Evolutionary conservation across 2,329 filamentous ascomycete genomes (phyloP), one percentile per base, ranked within the genome.

Genomic region (Aspergillus sp.): DNA sequence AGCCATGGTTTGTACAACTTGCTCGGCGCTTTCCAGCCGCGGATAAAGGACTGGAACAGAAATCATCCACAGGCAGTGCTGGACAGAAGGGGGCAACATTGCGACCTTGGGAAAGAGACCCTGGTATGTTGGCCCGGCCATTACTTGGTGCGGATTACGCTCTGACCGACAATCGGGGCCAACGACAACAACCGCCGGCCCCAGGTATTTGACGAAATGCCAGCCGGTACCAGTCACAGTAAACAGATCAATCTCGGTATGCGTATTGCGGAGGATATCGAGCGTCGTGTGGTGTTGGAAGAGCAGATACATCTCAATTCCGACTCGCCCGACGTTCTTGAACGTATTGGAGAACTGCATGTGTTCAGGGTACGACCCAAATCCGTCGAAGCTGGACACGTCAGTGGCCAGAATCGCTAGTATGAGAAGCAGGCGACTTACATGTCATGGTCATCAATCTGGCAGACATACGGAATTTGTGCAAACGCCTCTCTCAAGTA

Each of bases 271-370:
- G 36, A 98, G 75, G 26, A 96, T 83, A 53, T 96, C 91, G 3
- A 93, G 71, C 0, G 89, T 96, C 0, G 91, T 96, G 58, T 98
- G 91, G 53, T 98, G 91, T 55, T 98, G 91, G 70, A 98, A 98
- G 5, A 98, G 74, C 22, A 98, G 72, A 55, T 96, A 98, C 88
- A 95, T 95, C 47, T 96, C 86, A 34, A 93, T 88, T 14, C 86
- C 91, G 40, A 98, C 80, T 24, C 91, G 78, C 15, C 91, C 91
- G 51, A 96, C 93, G 54, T 96, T 96, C 64, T 93, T 95, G 69
- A 98, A 96, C 65, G 96, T 86, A 43, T 93, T 82, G 12, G 86
- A 95, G 45, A 84, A 84, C 55, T 98, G 91, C 89, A 98, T 96
- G 56, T 96, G 93, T 41, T 94, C 86, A 0, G 91, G 91, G 51